Evolutionary conservation across 805 yeast species (phyloP).

Genomic region (Candida argentea): DNA sequence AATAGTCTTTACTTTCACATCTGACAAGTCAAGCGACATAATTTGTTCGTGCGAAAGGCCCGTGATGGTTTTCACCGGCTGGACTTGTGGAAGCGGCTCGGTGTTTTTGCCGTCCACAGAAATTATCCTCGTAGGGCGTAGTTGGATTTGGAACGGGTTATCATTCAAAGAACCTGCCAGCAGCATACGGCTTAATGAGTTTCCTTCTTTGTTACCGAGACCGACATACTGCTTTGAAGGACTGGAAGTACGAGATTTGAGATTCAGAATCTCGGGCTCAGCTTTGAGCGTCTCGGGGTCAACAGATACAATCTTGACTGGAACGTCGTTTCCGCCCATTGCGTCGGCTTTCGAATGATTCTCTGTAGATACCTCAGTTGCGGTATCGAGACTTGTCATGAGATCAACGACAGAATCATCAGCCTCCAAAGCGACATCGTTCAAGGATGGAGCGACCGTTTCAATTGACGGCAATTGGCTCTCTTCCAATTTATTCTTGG

Average conservation of each 20-base stretch:
- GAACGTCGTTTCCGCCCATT: too few species aligned
- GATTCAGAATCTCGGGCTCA: too few species aligned
- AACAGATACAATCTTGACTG: too few species aligned
- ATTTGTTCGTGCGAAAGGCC: slow-evolving; percentile 28
- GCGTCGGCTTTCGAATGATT: too few species aligned
- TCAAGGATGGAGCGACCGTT: not conserved
- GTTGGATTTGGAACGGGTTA: slow-evolving; percentile 17
- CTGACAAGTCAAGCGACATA: slow-evolving; percentile 18
- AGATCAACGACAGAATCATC: not conserved
- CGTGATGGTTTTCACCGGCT: slow-evolving; percentile 25
- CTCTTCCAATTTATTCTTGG: not conserved
- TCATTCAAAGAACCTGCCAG: too few species aligned
- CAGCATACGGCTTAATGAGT: too few species aligned
- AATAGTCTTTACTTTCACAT: slow-evolving; percentile 28
- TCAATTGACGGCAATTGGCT: too few species aligned
- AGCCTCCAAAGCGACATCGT: too few species aligned
- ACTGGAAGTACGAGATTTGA: too few species aligned
- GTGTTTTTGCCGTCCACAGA: slow-evolving; percentile 14
- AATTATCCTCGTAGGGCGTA: slow-evolving; percentile 14
- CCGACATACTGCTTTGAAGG: too few species aligned
- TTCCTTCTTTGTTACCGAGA: too few species aligned
- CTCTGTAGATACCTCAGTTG: not conserved
- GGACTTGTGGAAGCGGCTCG: slow-evolving; percentile 21
- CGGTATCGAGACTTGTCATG: not conserved
- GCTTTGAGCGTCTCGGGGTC: too few species aligned